Percentiles rank a stretch among this genome's conserved stretches.
Conservation (phyloP, 169 alveolate genomes). For the Eimeria mitis region DNA sequence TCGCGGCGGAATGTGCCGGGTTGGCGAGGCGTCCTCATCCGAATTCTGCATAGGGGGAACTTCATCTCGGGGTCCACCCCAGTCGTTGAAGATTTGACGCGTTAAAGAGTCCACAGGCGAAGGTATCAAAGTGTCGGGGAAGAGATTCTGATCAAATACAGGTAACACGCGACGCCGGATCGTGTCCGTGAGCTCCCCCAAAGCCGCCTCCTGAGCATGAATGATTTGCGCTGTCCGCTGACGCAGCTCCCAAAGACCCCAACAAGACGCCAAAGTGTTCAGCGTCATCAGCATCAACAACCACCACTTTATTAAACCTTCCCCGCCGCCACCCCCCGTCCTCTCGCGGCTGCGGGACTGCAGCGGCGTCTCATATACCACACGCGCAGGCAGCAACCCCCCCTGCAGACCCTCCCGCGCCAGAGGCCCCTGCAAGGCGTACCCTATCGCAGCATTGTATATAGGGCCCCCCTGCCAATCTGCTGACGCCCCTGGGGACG, state of each 20-base stretch:
- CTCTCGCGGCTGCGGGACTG: constrained; percentile 20
- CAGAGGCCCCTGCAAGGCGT: constrained; percentile 14
- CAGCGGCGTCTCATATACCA: constrained; percentile 26
- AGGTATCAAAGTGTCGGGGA: constrained; percentile 18
- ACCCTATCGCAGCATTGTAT: constrained; percentile 7
- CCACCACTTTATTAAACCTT: constrained; percentile 13
- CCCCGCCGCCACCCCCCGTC: not conserved
- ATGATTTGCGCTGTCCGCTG: constrained; percentile 33
- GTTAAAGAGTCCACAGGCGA: constrained; percentile 27
- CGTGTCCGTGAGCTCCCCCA: constrained; percentile 48
- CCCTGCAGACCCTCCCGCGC: constrained; percentile 20
- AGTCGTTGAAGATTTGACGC: not conserved
- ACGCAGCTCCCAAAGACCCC: constrained; percentile 50
- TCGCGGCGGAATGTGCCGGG: not conserved
- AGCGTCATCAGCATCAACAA: constrained; percentile 29
- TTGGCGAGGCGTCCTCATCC: not conserved
- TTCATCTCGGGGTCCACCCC: constrained; percentile 24
- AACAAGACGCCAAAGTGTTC: constrained; percentile 27
- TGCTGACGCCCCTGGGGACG: constrained; percentile 29
- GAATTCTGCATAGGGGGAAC: not conserved
- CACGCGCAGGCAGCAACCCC: constrained; percentile 38
- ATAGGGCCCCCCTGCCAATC: constrained; percentile 38
- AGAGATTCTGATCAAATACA: constrained; percentile 8
- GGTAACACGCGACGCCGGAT: constrained; percentile 24
- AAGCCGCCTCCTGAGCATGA: constrained; percentile 60